Evolutionary conservation across 2,329 filamentous ascomycete genomes (phyloP).

Genomic region (Mycosphaerelloides madeirae): DNA sequence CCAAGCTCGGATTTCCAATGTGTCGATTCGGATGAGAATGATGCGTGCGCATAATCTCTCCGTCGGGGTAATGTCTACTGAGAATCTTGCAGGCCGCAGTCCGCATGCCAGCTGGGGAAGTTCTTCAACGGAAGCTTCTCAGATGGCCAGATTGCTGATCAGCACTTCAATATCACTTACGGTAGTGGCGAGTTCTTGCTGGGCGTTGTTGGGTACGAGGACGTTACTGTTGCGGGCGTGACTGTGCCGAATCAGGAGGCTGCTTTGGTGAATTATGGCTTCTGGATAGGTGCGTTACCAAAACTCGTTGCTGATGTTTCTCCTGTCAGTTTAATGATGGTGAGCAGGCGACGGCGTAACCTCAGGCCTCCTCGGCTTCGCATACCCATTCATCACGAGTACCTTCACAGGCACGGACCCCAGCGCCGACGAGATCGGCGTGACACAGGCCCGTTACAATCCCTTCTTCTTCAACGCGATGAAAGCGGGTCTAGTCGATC

Average conservation of each 20-base stretch:
- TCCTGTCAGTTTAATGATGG: no score
- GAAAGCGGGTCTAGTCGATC: conserved; percentile 36
- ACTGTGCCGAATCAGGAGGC: conserved; percentile 42
- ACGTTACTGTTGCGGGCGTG: conserved; percentile 43
- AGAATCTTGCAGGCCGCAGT: no score
- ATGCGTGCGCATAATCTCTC: no score
- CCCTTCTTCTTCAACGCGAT: conserved; percentile 45
- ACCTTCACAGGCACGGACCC: conserved; percentile 25
- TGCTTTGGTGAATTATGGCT: conserved; percentile 36
- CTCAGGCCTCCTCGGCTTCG: conserved; percentile 45
- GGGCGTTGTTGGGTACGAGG: conserved; percentile 37
- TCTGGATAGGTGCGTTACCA: no score
- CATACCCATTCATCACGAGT: conserved; percentile 43
- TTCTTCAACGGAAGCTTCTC: conserved; percentile 30
- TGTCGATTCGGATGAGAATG: conserved; percentile 7
- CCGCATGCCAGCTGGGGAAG: conserved; percentile 15
- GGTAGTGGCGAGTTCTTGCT: conserved; percentile 37
- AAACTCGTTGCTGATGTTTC: no score
- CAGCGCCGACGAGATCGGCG: conserved; percentile 13
- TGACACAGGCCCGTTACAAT: conserved; percentile 34
- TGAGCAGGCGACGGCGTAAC: conserved; percentile 1
- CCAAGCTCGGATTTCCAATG: conserved; percentile 25
- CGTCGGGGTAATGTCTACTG: no score
- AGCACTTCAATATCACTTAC: conserved; percentile 42
- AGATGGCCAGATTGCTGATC: conserved; percentile 29